These are phyloP conservation scores for Dendrostoma leiphaemia DNA, from an alignment of 2,329 filamentous ascomycete species.

Conservation along the genomic window DNA sequence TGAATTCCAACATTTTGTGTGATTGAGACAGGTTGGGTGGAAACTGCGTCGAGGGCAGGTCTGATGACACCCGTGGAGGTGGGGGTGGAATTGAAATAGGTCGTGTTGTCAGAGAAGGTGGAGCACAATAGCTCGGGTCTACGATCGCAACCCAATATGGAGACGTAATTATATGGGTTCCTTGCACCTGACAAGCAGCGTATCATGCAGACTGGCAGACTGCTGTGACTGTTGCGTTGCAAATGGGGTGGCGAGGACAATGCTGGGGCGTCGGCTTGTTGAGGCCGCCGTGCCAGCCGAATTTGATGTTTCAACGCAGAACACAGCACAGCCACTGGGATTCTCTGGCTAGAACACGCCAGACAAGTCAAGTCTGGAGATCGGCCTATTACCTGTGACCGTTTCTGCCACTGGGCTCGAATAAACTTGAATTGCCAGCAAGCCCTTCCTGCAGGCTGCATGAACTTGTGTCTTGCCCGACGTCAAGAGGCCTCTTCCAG, in stretches of 20 bases:
- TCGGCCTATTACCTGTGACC: neutral
- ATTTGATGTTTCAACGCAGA: constrained; percentile 2
- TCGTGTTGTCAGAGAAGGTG: neutral
- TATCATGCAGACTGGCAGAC: too few relatives aligned
- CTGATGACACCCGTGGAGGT: too few relatives aligned
- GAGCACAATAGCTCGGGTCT: too few relatives aligned
- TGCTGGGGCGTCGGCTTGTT: constrained; percentile 9
- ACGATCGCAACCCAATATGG: neutral
- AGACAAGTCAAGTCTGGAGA: neutral
- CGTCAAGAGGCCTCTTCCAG: neutral
- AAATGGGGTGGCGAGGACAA: constrained; percentile 9
- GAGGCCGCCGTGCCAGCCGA: constrained; percentile 1
- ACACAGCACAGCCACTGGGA: constrained; percentile 14
- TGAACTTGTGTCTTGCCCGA: too few relatives aligned
- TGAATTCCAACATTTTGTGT: constrained; percentile 58
- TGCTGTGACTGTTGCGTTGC: constrained; percentile 3
- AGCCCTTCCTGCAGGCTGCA: too few relatives aligned
- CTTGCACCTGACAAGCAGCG: neutral
- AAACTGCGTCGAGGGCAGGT: neutral
- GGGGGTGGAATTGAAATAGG: too few relatives aligned
- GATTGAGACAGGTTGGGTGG: too few relatives aligned
- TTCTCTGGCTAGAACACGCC: neutral
- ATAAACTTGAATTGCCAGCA: too few relatives aligned
- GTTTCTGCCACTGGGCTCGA: too few relatives aligned
- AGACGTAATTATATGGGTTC: neutral